Evolutionary conservation across 192 early-diverging fungal species (phyloP), one percentile per base, ranked within the genome.

Genomic region (Coemansia sp.): DNA sequence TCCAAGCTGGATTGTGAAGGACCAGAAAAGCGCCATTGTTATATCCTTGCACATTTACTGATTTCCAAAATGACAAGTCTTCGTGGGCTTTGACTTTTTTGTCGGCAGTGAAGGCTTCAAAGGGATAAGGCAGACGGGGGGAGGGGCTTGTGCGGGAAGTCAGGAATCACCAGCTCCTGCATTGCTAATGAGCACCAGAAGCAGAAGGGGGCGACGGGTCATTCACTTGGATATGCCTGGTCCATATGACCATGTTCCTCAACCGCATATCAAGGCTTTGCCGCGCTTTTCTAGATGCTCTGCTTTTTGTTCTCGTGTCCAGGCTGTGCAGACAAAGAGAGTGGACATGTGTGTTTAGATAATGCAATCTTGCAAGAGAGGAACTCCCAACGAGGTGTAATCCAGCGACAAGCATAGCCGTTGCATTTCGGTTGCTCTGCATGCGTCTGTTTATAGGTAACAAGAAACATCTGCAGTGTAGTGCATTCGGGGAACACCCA

Each of bases 171-270:
- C 24, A 26, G 21, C 51, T 26, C 12, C 26, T 53, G 51, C 51
- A 26, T 10, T 23, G 7, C 23, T 26, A 53, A 53, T 23, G 11
- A 15, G 51, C 24, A 21, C 51, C 23, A 21, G 14, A 53, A 53
- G 20, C 12, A 53, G 24, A 26, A 53, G 51, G 24, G 9, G 24
- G 51, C 26, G 51, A 23, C 51, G 9, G 9, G 51, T 53, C 24
- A 53, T 53, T 53, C 24, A 26, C 14, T 26, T 53, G 51, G 51
- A 53, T 53, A 53, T 53, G 51, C 14, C 24, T 16, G 16, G 51
- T 15, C 51, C 51, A 53, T 53, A 53, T 53, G 51, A 53, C 51
- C 51, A 53, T 26, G 51, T 26, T 53, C 51, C 51, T 53, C 51
- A 53, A 26, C 51, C 51, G 51, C 51, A 53, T 53, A 26, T 53